Evolutionary conservation across 805 yeast genomes (phyloP), one percentile per base, ranked within the genome.

Genomic region (Barnettozyma salicaria): DNA sequence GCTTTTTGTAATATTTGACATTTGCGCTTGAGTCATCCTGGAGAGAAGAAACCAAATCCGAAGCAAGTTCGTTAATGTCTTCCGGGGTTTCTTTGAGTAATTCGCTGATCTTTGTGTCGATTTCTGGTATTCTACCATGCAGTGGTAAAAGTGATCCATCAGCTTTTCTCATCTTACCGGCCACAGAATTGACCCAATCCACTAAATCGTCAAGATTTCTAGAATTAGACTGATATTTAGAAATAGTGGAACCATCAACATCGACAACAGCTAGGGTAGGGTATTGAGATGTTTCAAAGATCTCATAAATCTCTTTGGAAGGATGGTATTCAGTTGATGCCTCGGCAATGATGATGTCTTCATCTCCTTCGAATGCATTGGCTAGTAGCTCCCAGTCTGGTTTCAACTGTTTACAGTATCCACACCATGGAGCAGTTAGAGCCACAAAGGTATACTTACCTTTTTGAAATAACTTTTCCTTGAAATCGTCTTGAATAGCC

Each of bases 351-450:
- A 65, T 36, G 16, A 69, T 53, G 17, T 56, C 60, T 23, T 57
- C 68, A 20, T 47, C 49, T 35, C 56, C 31, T 10, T 32, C 67
- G 36, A 68, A 67, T 3, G 65, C 56, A 22, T 60, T 55, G 7
- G 81, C 76, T 31, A 78, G 53, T 30, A 58, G 40, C 18, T 61
- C 66, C 67, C 77, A 70, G 3, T 48, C 47, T 9, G 79, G 77
- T 36, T 65, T 62, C 39, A 76, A 56, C 20, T 63, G 58, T 48
- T 68, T 64, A 53, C 82, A 76, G 45, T 70, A 66, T 6, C 64
- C 68, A 55, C 81, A 74, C 76, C 78, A 70, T 21, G 68, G 63
- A 8, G 78, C 76, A 1, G 80, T 68, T 43, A 78, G 37, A 67
- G 55, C 17, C 22, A 45, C 52, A 32, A 48, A 48, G 16, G 35